Base-by-base conservation (phyloP, 2,329 filamentous ascomycete species). In the Nigrospora oryzae region DNA sequence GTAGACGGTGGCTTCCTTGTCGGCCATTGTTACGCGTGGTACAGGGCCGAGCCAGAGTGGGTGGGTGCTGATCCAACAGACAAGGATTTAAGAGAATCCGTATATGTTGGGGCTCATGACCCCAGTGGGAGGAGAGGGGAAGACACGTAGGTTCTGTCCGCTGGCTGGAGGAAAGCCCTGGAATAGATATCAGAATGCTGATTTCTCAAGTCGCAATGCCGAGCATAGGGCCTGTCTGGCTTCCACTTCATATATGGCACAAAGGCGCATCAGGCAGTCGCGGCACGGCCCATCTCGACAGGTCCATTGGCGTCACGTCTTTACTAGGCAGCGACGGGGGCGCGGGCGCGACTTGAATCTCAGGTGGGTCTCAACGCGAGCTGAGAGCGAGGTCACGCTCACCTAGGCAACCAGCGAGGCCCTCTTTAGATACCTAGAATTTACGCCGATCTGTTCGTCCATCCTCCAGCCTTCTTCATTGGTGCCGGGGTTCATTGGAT, bases 1-100 rank as follows among this genome's bases (percentile, higher is more conserved):
- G 64, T 93, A 98, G 37, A 97, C 79, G 0, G 85, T 93, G 10
- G 89, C 89, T 69, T 97, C 89, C 63, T 98, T 98, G 50, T 86
- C 83, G 11, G 89, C 85, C 91, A 97, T 97, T 45, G 47, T 72
- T 53, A 49, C 33, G 17, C 23, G 34, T 10, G 23, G 23, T 28
- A 5, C 7, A 2, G 23, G 2, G 23, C 23, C 5, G 8, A 7
- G 23, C 23, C 23, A 28, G 23, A 7, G 23, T 4, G 23, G 23
- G 23, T 7, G 23, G 2, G 23, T 5, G 23, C 23, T 28, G 23
- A 10, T 10, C 23, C 5, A 7, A 28, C 10, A 28, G 23, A 28
- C 5, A 28, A 10, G 23, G 23, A 10, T 10, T 28, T 28, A 28
- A 28, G 5, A 7, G 23, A 28, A 28, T 10, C 23, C 8, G 23